Base-by-base conservation (phyloP, 129 eudicot genomes). In the Centrapalus pauciflorus region DNA sequence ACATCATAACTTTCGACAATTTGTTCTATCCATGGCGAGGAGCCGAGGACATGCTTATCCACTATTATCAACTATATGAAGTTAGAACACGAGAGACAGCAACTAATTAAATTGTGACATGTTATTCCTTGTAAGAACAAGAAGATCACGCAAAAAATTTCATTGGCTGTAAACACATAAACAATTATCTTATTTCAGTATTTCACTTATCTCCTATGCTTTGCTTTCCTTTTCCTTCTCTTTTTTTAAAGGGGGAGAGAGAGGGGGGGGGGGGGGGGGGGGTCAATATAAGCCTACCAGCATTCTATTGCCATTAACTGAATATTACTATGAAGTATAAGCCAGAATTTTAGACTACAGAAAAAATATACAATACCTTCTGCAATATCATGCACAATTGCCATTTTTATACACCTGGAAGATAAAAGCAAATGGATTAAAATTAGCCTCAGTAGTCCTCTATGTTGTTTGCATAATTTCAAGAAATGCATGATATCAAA, bases 381-480 rank as follows among this genome's bases (percentile, higher is more conserved):
- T 54, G 99, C 99, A 70, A 93, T 83, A 74, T 93, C 99, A 66
- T 93, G 99, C 57, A 93, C 96, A 71, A 93, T 81, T 11, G 99
- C 96, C 95, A 93, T 93, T 72, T 93, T 93, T 57, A 91, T 76
- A 55, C 96, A 91, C 90, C 98, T 91, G 80, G 28, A 80, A 74
- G 14, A 30, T 57, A 54, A 49, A 63, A 60, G 23, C 37, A 63
- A 56, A 12, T 19, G 26, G 23, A 33, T 64, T 38, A 54, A 45
- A 67, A 3, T 57, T 14, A 21, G 41, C 38, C 37, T 64, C 49
- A 43, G 40, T 1, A 60, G 10, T n/a, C 37, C 11, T 17, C 60
- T 8, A 55, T 23, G 23, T 35, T 49, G 35, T 28, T 16, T 25
- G 35, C 24, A 14, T 76, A 11, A 34, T 48, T 25, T 38, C 7